phyloP scores from a whole-genome alignment of 2,329 filamentous ascomycete genomes.

The Penicillium sp. region DNA sequence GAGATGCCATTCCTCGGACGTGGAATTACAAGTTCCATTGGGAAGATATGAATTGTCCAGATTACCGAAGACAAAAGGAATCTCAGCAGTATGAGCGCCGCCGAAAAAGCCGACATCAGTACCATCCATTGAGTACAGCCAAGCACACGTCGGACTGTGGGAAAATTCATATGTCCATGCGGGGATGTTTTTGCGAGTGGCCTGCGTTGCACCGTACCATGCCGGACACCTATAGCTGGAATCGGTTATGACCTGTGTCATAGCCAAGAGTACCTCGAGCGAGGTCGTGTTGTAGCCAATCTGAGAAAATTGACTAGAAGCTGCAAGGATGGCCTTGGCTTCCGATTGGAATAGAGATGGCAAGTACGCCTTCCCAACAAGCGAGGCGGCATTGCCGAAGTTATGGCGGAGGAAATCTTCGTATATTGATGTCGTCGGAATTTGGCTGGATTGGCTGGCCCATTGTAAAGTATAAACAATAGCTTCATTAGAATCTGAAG shows the following conservation, averaged over 20 bases:
- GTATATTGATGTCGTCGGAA: constrained; percentile 11
- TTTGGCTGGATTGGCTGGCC: not conserved
- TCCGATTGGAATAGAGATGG: constrained; percentile 10
- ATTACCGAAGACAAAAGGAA: constrained; percentile 20
- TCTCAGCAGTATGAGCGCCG: constrained; percentile 19
- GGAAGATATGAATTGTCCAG: constrained; percentile 4
- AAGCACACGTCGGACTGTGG: constrained; percentile 20
- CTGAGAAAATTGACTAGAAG: not conserved
- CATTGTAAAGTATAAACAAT: not conserved
- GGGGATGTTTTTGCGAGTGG: constrained; percentile 13
- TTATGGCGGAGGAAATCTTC: constrained; percentile 16
- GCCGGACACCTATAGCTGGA: constrained; percentile 16
- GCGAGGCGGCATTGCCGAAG: constrained; percentile 15
- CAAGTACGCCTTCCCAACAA: constrained; percentile 15
- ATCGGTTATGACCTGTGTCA: constrained; percentile 14
- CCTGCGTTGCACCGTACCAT: constrained; percentile 9
- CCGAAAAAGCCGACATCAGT: not conserved
- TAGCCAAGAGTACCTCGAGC: constrained; percentile 13
- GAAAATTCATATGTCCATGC: constrained; percentile 23
- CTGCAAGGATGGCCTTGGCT: not conserved
- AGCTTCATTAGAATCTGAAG: not conserved
- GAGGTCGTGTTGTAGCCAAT: not conserved
- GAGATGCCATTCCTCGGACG: constrained; percentile 10
- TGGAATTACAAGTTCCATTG: constrained; percentile 12
- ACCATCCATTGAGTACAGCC: constrained; percentile 13